A percentile compares a stretch with the other conserved stretches of the same genome.
phyloP scores from a whole-genome alignment of 176 grass and related monocot species.

The Luzula sylvatica region DNA sequence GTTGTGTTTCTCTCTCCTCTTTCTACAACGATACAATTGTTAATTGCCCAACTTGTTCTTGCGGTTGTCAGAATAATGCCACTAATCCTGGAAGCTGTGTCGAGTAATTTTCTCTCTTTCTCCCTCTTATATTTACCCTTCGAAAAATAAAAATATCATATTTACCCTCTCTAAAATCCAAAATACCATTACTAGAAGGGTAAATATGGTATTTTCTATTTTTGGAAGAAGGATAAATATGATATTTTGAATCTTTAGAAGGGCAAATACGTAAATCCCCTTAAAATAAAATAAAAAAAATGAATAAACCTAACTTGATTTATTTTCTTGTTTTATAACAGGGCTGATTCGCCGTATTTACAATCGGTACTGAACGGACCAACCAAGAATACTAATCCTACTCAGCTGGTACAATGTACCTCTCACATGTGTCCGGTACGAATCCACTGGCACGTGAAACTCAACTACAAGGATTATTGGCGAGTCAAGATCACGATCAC shows the following conservation, averaged over 20 bases:
- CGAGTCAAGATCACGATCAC: conserved; percentile 77
- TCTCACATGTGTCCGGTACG: conserved; percentile 89
- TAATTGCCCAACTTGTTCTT: conserved; percentile 91
- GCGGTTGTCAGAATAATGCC: conserved; percentile 71
- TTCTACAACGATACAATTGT: conserved; percentile 99
- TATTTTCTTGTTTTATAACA: conserved; percentile 25
- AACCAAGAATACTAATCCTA: conserved; percentile 54
- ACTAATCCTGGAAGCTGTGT: conserved; percentile 72
- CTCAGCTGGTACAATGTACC: conserved; percentile 79
- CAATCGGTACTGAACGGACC: conserved; percentile 55
- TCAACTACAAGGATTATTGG: conserved; percentile 94
- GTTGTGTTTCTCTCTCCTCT: conserved; percentile 95
- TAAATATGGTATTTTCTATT: no score
- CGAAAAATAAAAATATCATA: background rate
- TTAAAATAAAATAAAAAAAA: no score
- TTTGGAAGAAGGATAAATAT: no score
- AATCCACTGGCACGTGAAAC: conserved; percentile 91
- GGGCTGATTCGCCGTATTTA: conserved; percentile 66
- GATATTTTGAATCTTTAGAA: no score
- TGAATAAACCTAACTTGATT: conserved; percentile 5
- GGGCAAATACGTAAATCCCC: no score
- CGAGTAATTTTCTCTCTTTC: conserved; percentile 37
- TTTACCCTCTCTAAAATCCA: no score
- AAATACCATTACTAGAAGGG: no score
- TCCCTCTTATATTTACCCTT: conserved; percentile 12